Percentiles rank a stretch among this genome's conserved stretches.
phyloP scores from a whole-genome alignment of 2,329 filamentous ascomycete species.

The Helotiales sp. region DNA sequence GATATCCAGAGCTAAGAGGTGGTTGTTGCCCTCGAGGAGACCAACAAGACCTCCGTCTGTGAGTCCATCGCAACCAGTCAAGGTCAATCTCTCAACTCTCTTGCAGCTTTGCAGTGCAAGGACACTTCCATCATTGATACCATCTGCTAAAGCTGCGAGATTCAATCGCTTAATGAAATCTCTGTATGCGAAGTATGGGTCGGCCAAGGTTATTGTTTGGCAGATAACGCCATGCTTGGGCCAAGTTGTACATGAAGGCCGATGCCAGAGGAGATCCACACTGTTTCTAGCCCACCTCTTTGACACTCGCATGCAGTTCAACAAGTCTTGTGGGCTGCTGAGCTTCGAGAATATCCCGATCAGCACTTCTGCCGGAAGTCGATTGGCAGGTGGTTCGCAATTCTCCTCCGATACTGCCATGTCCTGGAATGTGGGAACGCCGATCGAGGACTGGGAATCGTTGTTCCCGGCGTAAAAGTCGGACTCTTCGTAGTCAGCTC shows the following conservation, averaged over 20 bases:
- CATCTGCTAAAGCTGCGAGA: constrained; percentile 72
- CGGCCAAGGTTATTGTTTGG: constrained; percentile 66
- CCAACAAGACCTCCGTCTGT: constrained; percentile 82
- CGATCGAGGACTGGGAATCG: constrained; percentile 90
- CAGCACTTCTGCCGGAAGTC: constrained; percentile 89
- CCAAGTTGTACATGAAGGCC: constrained; percentile 88
- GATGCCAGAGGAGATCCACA: constrained; percentile 92
- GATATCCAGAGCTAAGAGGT: constrained; percentile 86
- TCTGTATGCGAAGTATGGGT: constrained; percentile 86
- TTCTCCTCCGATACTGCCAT: constrained; percentile 68
- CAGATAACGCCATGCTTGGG: constrained; percentile 78
- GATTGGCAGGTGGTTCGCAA: constrained; percentile 76
- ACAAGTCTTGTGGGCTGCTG: constrained; percentile 71
- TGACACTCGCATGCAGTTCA: constrained; percentile 90
- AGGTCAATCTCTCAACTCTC: constrained; percentile 85
- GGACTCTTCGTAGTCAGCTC: constrained; percentile 82
- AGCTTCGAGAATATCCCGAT: constrained; percentile 91
- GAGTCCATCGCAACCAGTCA: constrained; percentile 84
- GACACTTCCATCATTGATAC: constrained; percentile 86
- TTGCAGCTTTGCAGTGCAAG: constrained; percentile 81
- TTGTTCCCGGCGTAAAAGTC: constrained; percentile 89
- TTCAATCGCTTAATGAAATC: constrained; percentile 93
- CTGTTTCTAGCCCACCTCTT: constrained; percentile 90
- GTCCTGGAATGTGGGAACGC: constrained; percentile 74
- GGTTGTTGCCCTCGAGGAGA: constrained; percentile 75